These are phyloP conservation scores for Dillenia suffruticosa DNA, from an alignment of 164 flowering plant species.

Conservation along the genomic window DNA sequence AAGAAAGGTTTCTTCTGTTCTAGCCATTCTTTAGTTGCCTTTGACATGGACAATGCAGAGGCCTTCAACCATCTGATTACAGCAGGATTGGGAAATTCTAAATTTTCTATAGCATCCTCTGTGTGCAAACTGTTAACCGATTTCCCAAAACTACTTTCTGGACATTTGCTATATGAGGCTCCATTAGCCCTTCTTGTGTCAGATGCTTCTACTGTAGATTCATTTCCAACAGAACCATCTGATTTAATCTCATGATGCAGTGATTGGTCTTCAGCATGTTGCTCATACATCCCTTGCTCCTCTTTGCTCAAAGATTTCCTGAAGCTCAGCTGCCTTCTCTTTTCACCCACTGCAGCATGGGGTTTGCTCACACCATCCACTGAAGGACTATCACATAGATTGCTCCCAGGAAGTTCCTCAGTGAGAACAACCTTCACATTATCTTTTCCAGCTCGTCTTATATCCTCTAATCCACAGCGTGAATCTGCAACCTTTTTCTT, in stretches of 20 bases:
- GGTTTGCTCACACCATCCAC: slow-evolving; percentile 12
- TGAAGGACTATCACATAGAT: slow-evolving; percentile 17
- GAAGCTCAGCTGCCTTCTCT: slow-evolving; percentile 29
- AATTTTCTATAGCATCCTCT: slow-evolving; percentile 20
- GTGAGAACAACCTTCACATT: slow-evolving; percentile 26
- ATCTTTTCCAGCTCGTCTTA: slow-evolving; percentile 23
- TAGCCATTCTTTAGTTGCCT: slow-evolving; percentile 44
- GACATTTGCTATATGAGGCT: slow-evolving; percentile 8
- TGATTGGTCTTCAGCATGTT: slow-evolving; percentile 15
- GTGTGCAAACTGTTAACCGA: slow-evolving; percentile 20
- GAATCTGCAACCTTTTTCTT: slow-evolving; percentile 41
- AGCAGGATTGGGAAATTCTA: slow-evolving; percentile 22
- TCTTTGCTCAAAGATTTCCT: slow-evolving; percentile 23
- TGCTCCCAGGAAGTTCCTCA: slow-evolving; percentile 35
- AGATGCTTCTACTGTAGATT: slow-evolving; percentile 19
- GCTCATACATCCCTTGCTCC: slow-evolving; percentile 25
- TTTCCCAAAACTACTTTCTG: slow-evolving; percentile 11
- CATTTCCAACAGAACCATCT: slow-evolving; percentile 16
- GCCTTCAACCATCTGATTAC: slow-evolving; percentile 30
- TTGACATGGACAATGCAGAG: slow-evolving; percentile 27
- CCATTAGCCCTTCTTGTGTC: slow-evolving; percentile 19
- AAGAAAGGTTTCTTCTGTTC: slow-evolving; percentile 53
- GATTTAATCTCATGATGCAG: slow-evolving; percentile 13
- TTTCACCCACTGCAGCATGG: slow-evolving; percentile 24
- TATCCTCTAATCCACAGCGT: slow-evolving; percentile 16